Base-by-base conservation (phyloP, 257 asterid species). In the Buddleja alternifolia region DNA sequence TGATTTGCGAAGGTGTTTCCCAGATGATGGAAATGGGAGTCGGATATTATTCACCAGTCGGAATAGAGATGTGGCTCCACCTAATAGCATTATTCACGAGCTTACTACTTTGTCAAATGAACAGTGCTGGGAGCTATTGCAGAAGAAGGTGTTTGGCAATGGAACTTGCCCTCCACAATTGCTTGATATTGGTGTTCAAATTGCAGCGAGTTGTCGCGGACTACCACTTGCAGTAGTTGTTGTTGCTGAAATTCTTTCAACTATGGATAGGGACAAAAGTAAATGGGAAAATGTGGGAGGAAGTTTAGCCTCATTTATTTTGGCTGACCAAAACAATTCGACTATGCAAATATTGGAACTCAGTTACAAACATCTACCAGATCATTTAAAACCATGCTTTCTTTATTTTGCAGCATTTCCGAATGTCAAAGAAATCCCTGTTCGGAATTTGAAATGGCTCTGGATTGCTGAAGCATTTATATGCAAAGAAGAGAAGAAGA, bases 201-300 rank as follows among this genome's bases (percentile, higher is more conserved):
- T 74, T n/a, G 74, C 67, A 16, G 4, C 7, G 4, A 44, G 46
- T 4, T 78, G 80, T 25, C 15, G 10, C 0, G 83, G 81, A 1
- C 34, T 75, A 8, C 81, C 84, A 20, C 73, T 79, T 20, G 60
- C 70, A 25, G 75, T 72, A 19, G 71, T 72, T 24, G 59, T 75
- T 16, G 34, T 75, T 25, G 77, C 81, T 17, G 78, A 72, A 50
- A 17, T 60, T 29, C 79, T 80, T 12, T 57, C 58, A n/a, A 59
- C 19, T 41, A 59, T 23, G 48, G 48, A 37, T 10, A 59, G 45
- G 55, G 73, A 51, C 11, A 46, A 11, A 67, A 29, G 17, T 42
- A 47, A 12, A 1, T 79, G 81, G 76, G 48, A 56, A 68, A 37
- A 71, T 39, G 67, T 75, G 17, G 73, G 53, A 10, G 39, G 15